Conservation (phyloP, 768 basidiomycete genomes). For the Mycena latifolia region DNA sequence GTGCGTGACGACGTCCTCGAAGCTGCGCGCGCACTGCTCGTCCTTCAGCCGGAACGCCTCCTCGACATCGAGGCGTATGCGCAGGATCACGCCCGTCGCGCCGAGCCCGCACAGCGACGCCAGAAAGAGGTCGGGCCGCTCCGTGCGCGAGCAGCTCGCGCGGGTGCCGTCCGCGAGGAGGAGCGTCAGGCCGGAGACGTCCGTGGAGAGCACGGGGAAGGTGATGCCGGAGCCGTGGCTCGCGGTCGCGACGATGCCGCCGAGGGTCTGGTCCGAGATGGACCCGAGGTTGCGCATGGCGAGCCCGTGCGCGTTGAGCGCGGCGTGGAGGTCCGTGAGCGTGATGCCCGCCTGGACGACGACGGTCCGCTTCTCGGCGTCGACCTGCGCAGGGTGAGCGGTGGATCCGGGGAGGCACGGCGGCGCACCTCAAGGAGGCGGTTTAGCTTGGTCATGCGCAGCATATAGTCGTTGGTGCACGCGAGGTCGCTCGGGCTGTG, state of each 20-base stretch:
- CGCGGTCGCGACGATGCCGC: slow-evolving; percentile 92
- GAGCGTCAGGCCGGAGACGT: slow-evolving; percentile 80
- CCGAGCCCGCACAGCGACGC: slow-evolving; percentile 95
- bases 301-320: slow-evolving; percentile 74
- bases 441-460: slow-evolving; percentile 83
- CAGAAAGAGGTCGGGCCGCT: slow-evolving; percentile 83
- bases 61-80: slow-evolving; percentile 83
- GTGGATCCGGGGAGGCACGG: not conserved
- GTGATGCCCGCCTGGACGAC: slow-evolving; percentile 85
- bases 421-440: slow-evolving; percentile 81
- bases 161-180: slow-evolving; percentile 84
- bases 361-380: slow-evolving; percentile 76
- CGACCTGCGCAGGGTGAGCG: slow-evolving; percentile 63
- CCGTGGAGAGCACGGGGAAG: slow-evolving; percentile 85
- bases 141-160: slow-evolving; percentile 74
- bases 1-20: slow-evolving; percentile 70
- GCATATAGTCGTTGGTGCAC: slow-evolving; percentile 90
- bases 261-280: slow-evolving; percentile 96
- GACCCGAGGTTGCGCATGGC: slow-evolving; percentile 96
- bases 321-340: slow-evolving; percentile 78
- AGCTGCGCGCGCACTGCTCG: slow-evolving; percentile 39
- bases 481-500: slow-evolving; percentile 96
- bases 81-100: slow-evolving; percentile 88
- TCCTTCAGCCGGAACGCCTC: slow-evolving; percentile 67
- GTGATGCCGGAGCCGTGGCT: slow-evolving; percentile 92